Evolutionary conservation across 163 green algal species (phyloP), one percentile per base, ranked within the genome.

Genomic region (Smithsoniella earleae): DNA sequence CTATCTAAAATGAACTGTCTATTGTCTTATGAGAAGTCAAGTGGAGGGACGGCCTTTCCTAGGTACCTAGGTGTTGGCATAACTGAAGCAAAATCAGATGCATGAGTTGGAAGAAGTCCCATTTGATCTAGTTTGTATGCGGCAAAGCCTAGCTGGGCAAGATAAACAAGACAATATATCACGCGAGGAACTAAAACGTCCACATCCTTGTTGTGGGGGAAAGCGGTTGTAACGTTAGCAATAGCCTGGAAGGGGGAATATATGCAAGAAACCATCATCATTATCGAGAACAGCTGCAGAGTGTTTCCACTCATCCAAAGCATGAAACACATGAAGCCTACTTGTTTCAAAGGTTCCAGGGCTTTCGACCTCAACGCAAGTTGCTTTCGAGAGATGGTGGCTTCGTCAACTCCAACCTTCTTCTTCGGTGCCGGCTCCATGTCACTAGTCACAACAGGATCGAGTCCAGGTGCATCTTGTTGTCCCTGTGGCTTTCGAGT

Each of bases 291-390:
- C 37, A 96, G 86, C 77, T 97, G 89, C 20, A 98, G 86, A n/a
- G 80, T 82, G 74, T 78, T 91, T 46, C 85, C 86, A 27, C 75
- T 84, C 86, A 92, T 90, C 66, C 83, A 96, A 85, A 97, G 94
- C 94, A 99, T 99, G 82, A 99, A 98, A 72, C 80, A 89, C 85
- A 97, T 90, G 80, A 98, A 91, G 18, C 77, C 84, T 2, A 97
- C 80, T 46, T 92, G 78, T 81, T 92, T 92, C 25, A 89, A 73
- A 3, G 84, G 82, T 3, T 80, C 78, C 36, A 74, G 72, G 1
- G 90, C 90, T 33, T 76, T 62, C 1, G 66, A 52, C 33, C 82
- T 73, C 30, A 89, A 66, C n/a, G 81, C 81, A 43, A 80, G 76
- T 52, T 86, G 74, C 55, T 75, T 75, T 18, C 28, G 40, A 16